Evolutionary conservation across 257 asterid species (phyloP), one percentile per base, ranked within the genome.

Genomic region (Echites panduratus): DNA sequence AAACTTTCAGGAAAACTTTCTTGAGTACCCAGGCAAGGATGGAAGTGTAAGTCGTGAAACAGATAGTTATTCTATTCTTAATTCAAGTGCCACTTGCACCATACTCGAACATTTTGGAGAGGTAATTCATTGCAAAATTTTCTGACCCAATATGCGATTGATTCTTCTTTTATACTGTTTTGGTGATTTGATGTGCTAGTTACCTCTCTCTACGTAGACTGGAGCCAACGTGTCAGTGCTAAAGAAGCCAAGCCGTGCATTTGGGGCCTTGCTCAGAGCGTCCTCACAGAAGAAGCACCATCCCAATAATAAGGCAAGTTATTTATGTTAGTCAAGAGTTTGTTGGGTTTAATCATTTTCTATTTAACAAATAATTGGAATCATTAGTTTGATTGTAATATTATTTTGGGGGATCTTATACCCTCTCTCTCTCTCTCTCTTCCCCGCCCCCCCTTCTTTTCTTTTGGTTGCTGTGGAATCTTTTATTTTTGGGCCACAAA

Each of bases 181-280:
- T 19, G 12, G 9, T 22, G 27, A 61, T n/a, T 17, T 50, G 32
- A 17, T 27, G 44, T 71, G 6, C 63, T 52, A 47, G 9, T 69
- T 35, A 66, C 68, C 73, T 52, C 43, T 66, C 72, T 73, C 68
- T 72, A 63, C 35, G 58, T 68, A 89, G 96, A 84, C 76, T 75
- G 89, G 85, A 83, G 97, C 85, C 68, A 86, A 89, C 50, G 90
- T 89, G 82, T 92, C 87, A 84, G 80, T 79, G 73, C 73, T 85
- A 56, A 87, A 88, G 89, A 95, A 92, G 83, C 98, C 98, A 61
- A 87, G 76, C 79, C 89, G 92, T 76, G 89, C 92, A 76, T 87
- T 92, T 80, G 97, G 98, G 83, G 89, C 94, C 52, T 56, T 92
- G 84, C 83, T 95, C 29, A 97, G 97, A 65, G 80, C 82, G 75